phyloP scores from a whole-genome alignment of 768 basidiomycete genomes.

The Lactarius deliciosus region DNA sequence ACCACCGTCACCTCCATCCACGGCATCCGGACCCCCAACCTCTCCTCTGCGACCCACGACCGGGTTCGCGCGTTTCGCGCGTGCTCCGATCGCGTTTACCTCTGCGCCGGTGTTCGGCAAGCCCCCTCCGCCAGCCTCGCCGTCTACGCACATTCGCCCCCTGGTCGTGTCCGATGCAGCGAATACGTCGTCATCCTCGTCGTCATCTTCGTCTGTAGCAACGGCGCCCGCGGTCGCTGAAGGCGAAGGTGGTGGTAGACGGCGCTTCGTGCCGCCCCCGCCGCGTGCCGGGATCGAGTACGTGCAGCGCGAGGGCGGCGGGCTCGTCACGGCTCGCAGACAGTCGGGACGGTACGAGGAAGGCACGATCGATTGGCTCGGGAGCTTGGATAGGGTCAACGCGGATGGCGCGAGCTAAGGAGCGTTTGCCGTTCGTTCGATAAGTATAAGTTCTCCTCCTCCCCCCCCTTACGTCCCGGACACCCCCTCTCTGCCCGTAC shows the following conservation, averaged over 20 bases:
- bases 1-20: background rate
- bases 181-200: background rate
- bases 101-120: constrained; percentile 3
- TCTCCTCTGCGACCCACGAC: background rate
- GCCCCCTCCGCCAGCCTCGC: background rate
- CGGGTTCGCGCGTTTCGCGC: constrained; percentile 18
- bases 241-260: background rate
- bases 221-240: background rate
- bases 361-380: constrained; percentile 14
- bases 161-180: constrained; percentile 2
- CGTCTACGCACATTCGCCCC: background rate
- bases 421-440: background rate
- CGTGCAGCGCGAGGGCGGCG: constrained; percentile 15
- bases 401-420: background rate
- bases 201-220: background rate
- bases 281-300: constrained; percentile 21
- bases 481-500: background rate
- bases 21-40: background rate
- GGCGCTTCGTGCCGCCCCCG: constrained; percentile 16
- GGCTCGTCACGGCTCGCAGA: constrained; percentile 17
- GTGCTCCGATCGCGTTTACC: background rate
- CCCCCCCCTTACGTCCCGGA: background rate
- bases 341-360: background rate
- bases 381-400: background rate
- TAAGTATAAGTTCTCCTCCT: too few species aligned